A percentile compares a stretch with the other conserved stretches of the same genome.
phyloP scores from a whole-genome alignment of 441 rosid genomes.

The Erysimum pusillum region DNA sequence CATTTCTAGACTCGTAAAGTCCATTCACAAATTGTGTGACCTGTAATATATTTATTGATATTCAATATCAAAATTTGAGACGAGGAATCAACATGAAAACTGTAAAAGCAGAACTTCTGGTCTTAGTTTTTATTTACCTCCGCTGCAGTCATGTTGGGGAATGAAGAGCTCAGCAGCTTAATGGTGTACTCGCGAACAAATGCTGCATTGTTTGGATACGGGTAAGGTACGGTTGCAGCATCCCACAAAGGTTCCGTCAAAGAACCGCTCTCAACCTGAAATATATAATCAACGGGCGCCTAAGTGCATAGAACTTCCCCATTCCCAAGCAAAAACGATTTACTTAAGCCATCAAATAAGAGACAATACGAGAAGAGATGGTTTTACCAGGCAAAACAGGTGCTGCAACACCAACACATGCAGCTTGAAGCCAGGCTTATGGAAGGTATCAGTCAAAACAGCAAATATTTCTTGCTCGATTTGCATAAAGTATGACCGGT shows the following conservation, averaged over 20 bases:
- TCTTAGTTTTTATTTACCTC: constrained; percentile 63
- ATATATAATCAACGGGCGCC: constrained; percentile 12
- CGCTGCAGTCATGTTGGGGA: constrained; percentile 91
- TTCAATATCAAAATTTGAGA: constrained; percentile 38
- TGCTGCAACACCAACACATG: constrained; percentile 93
- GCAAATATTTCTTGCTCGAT: constrained; percentile 99
- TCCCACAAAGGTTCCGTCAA: constrained; percentile 98
- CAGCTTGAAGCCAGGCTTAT: constrained; percentile 99
- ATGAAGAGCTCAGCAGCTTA: constrained; percentile 92
- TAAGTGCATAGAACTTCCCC: constrained; percentile 3
- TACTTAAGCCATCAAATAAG: background rate
- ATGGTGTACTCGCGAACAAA: constrained; percentile 95
- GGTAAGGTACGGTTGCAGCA: constrained; percentile 71
- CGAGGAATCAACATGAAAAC: constrained; percentile 16
- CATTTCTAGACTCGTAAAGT: constrained; percentile 84
- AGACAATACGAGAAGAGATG: constrained; percentile 10
- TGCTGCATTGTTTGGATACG: constrained; percentile 75
- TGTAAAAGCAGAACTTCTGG: background rate
- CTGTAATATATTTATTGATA: constrained; percentile 51
- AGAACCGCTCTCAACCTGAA: constrained; percentile 86
- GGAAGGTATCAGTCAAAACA: constrained; percentile 96
- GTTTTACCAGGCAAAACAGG: constrained; percentile 82
- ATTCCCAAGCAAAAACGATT: background rate
- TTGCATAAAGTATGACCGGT: constrained; percentile 75
- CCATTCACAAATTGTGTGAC: constrained; percentile 91